Base-by-base conservation (phyloP, 129 eudicot genomes). In the Cynara cardunculus region DNA sequence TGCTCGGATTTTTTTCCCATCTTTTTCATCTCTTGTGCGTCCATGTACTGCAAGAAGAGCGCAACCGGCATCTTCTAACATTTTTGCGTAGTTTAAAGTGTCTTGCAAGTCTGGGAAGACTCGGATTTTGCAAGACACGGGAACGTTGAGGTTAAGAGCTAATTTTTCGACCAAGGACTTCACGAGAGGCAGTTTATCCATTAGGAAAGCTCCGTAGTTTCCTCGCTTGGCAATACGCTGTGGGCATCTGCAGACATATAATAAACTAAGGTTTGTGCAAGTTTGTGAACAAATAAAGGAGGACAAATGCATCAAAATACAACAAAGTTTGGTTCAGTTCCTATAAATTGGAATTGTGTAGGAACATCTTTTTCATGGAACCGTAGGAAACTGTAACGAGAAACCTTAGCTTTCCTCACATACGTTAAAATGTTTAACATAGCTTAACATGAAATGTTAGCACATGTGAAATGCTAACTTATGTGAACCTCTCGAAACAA, bases 51-150 rank as follows among this genome's bases (percentile, higher is more conserved):
- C 97, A 35, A 95, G 79, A 46, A 95, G 93, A 59, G 94, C 64
- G 66, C 99, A 95, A 2, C 97, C 99, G 28, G 99, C 97, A 12
- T 95, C 94, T 83, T 95, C 97, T 24, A 95, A 82, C 97, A 92
- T 95, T 71, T 85, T 92, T 34, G 99, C 97, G 78, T 92, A 92
- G 53, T 83, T 85, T 78, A 92, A 73, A 4, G 99, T 95, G 62
- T 91, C 93, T 68, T 89, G 84, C 25, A 92, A 80, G 78, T 89
- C 77, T 26, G 97, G 99, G 79, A 92, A 92, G 87, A 95, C 76
- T 5, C 97, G 85, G 59, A 95, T 92, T 87, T 95, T 95, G 88
- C 99, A 95, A 7, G 97, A 95, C 53, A 92, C 97, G 0, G 99
- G 97, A 53, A 91, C 97, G 8, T 75, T 76, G 25, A 95, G 94